phyloP scores from a whole-genome alignment of 768 basidiomycete genomes.

The Podaxis mareebaensis region DNA sequence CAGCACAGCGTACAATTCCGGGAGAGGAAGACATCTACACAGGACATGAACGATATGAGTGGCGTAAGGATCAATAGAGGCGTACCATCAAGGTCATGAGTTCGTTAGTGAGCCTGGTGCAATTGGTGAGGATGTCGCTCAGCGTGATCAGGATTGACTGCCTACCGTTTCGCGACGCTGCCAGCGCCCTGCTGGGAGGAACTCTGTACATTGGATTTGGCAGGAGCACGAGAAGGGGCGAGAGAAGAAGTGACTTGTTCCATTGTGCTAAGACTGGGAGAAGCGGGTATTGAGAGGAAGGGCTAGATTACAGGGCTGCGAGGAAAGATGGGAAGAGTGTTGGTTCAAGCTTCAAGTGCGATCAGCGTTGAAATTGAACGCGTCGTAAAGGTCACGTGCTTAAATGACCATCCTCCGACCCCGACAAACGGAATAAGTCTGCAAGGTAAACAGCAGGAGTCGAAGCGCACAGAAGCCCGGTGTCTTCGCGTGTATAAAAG shows the following conservation, averaged over 20 bases:
- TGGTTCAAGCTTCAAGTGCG: not conserved
- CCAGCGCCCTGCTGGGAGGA: slow-evolving; percentile 60
- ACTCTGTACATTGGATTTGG: slow-evolving; percentile 57
- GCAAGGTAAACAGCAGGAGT: not conserved
- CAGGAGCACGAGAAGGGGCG: slow-evolving; percentile 54
- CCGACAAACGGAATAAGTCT: not conserved
- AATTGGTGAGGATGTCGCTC: slow-evolving; percentile 10
- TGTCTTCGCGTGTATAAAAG: not conserved
- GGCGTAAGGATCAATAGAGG: not conserved
- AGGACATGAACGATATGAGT: slow-evolving; percentile 16
- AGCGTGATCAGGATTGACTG: slow-evolving; percentile 14
- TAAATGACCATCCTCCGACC: not conserved
- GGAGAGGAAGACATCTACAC: slow-evolving; percentile 84
- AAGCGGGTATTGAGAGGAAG: slow-evolving; percentile 22
- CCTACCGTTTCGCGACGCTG: slow-evolving; percentile 83
- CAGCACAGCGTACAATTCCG: slow-evolving; percentile 64
- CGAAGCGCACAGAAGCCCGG: not conserved
- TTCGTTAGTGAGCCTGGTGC: slow-evolving; percentile 71
- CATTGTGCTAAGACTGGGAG: slow-evolving; percentile 42
- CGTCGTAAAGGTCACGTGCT: slow-evolving; percentile 7
- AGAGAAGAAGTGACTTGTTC: slow-evolving; percentile 72
- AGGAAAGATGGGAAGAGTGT: not conserved
- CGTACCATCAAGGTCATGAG: slow-evolving; percentile 88
- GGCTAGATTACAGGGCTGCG: slow-evolving; percentile 18
- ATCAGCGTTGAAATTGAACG: slow-evolving; percentile 11